Conservation (phyloP, 176 grass and related monocot genomes). For the Otatea glauca region DNA sequence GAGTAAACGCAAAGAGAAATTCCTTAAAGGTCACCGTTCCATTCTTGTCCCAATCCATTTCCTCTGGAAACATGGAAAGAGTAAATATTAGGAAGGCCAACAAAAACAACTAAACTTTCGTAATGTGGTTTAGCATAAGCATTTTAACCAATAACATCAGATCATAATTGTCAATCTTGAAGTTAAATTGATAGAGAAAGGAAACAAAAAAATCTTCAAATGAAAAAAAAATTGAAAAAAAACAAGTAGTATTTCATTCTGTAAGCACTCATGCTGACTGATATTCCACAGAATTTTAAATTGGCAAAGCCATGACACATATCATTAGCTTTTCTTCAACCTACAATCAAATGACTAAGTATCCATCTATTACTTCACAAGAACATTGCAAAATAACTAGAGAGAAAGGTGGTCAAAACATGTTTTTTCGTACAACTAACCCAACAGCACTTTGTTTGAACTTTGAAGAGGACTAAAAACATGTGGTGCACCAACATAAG, state of each 20-base stretch:
- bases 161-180: neutral
- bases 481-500: neutral
- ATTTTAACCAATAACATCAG: no score
- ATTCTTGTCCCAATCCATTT: slow-evolving; percentile 99
- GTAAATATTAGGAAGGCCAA: slow-evolving; percentile 19
- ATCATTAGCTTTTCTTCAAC: neutral
- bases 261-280: neutral
- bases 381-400: neutral
- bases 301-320: neutral
- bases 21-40: slow-evolving; percentile 97
- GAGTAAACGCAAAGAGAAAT: slow-evolving; percentile 95
- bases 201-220: neutral
- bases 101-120: neutral
- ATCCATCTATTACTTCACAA: neutral
- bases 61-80: slow-evolving; percentile 60
- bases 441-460: neutral
- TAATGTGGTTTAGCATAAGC: neutral
- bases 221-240: neutral
- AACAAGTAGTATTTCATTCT: neutral
- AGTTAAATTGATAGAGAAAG: neutral
- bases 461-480: neutral
- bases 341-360: neutral
- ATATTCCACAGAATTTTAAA: neutral
- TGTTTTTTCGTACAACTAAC: neutral
- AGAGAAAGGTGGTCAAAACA: slow-evolving; percentile 8